phyloP scores from a whole-genome alignment of 805 yeast species.

The Cyberlindnera samutprakarnensis region DNA sequence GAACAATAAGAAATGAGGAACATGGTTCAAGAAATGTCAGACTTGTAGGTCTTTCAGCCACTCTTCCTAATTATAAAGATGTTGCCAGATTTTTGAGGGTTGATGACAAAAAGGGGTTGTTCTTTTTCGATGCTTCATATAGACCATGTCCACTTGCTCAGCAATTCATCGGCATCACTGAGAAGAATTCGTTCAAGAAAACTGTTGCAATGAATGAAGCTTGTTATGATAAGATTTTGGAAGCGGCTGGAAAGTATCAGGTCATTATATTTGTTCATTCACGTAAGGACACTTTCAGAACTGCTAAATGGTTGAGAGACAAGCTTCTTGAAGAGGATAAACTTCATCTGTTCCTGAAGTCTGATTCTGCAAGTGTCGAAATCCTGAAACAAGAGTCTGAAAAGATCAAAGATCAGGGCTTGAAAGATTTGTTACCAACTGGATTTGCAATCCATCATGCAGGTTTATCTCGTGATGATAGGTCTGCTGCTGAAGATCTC shows the following conservation, averaged over 20 bases:
- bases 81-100: conserved; percentile 79
- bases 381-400: conserved; percentile 60
- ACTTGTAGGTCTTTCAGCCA: conserved; percentile 84
- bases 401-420: conserved; percentile 40
- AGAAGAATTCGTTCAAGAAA: conserved; percentile 69
- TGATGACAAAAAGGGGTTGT: conserved; percentile 49
- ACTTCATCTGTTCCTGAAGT: conserved; percentile 34
- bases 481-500: conserved; percentile 73
- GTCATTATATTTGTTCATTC: conserved; percentile 90
- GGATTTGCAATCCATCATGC: conserved; percentile 95
- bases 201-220: conserved; percentile 84
- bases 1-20: conserved; percentile 47
- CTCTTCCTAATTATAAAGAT: conserved; percentile 82
- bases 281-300: conserved; percentile 80
- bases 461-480: conserved; percentile 66
- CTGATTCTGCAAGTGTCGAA: conserved; percentile 46
- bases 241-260: conserved; percentile 63
- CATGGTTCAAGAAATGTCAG: conserved; percentile 46
- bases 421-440: conserved; percentile 51
- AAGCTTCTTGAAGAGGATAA: conserved; percentile 51
- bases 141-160: conserved; percentile 93
- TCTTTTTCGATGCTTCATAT: conserved; percentile 74
- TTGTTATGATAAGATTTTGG: conserved; percentile 73
- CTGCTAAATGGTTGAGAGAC: conserved; percentile 69
- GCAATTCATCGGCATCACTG: conserved; percentile 82